Percentiles rank a stretch among this genome's conserved stretches.
phyloP scores from a whole-genome alignment of 768 basidiomycete genomes.

The Heimioporus sp. region DNA sequence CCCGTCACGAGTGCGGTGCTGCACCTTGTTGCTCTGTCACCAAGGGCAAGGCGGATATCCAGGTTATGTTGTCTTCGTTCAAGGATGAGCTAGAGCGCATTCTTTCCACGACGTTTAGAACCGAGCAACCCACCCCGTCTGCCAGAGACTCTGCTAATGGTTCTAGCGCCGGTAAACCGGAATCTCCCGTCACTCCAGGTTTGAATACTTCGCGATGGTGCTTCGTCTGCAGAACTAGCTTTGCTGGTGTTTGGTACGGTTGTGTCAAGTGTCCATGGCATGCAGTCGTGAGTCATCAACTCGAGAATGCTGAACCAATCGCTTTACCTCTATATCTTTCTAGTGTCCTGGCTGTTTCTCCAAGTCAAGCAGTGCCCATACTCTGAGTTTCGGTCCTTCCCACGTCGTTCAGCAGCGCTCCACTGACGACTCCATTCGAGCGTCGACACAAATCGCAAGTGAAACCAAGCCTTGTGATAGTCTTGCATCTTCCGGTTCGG shows the following conservation, averaged over 20 bases:
- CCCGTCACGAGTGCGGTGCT: background rate
- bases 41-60: conserved; percentile 49
- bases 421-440: background rate
- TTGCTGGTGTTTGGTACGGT: conserved; percentile 28
- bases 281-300: conserved; percentile 21
- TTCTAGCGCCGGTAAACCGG: background rate
- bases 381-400: conserved; percentile 31
- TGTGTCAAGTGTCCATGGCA: conserved; percentile 33
- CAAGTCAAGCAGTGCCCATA: conserved; percentile 27
- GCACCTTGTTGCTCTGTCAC: conserved; percentile 42
- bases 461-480: background rate
- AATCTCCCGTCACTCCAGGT: background rate
- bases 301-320: background rate
- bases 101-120: conserved; percentile 37
- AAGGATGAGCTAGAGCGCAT: conserved; percentile 51
- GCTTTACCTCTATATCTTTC: conserved; percentile 4
- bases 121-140: background rate
- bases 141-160: background rate
- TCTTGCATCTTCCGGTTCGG: background rate
- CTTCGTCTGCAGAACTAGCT: conserved; percentile 29
- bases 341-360: conserved; percentile 29
- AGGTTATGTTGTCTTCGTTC: conserved; percentile 47
- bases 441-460: background rate
- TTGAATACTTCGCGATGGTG: conserved; percentile 18
- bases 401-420: conserved; percentile 25